Conservation (phyloP, 2,329 filamentous ascomycete genomes). For the Ophiognomonia clavigignenti-juglandacearum region DNA sequence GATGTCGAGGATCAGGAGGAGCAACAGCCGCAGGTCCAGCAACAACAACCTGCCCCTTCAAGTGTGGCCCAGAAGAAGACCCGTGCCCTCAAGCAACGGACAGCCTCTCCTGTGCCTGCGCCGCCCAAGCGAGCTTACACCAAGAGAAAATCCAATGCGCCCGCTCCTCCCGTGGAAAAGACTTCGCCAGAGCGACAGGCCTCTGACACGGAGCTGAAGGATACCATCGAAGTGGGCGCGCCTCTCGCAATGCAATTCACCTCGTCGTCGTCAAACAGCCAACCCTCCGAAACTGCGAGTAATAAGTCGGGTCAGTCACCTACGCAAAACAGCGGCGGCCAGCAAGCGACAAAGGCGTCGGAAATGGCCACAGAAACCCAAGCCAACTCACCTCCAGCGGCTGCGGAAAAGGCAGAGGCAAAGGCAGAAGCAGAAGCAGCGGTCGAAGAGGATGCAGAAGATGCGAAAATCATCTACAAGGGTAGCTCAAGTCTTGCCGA, state of each 20-base stretch:
- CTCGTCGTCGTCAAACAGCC: conserved; percentile 9
- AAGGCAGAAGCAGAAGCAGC: not conserved
- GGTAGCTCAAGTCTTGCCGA: not conserved
- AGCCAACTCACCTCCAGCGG: conserved; percentile 1
- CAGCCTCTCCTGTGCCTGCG: conserved; percentile 28
- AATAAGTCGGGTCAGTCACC: conserved; percentile 10
- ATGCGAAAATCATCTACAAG: not conserved
- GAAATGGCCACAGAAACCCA: not conserved
- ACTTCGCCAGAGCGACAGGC: conserved; percentile 28
- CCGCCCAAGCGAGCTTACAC: conserved; percentile 34
- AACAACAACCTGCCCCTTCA: not conserved
- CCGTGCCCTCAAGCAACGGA: conserved; percentile 12
- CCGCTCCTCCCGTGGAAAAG: conserved; percentile 17
- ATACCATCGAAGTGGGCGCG: conserved; percentile 53
- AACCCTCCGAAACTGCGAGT: conserved; percentile 15
- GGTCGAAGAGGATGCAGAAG: not conserved
- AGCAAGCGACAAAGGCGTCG: not conserved
- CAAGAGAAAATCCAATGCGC: conserved; percentile 30
- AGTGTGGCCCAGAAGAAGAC: not conserved
- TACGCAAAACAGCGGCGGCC: not conserved
- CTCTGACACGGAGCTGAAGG: conserved; percentile 44
- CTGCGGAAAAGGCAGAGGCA: not conserved
- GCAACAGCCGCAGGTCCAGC: not conserved
- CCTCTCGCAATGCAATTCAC: conserved; percentile 7
- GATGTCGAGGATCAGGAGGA: conserved; percentile 2